Base-by-base conservation (phyloP, 352 stramenopile species). In the Globisporangium nodosum region DNA sequence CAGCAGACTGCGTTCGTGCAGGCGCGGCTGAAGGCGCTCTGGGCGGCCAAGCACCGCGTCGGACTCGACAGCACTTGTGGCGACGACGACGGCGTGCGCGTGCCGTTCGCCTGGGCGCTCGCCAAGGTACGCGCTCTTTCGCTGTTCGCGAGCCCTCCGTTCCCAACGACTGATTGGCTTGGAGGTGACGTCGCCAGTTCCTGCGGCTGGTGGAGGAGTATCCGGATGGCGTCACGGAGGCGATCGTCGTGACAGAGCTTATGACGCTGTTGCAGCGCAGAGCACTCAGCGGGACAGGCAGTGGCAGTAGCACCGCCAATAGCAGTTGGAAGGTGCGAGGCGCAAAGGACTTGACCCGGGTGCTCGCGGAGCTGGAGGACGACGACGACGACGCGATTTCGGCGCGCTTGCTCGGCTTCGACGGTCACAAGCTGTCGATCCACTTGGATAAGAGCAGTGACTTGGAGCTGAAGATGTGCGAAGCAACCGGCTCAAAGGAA, bases 181-280 rank as follows among this genome's bases (percentile, higher is more conserved):
- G 24, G 24, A 27, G 24, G 24, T 27, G 24, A 27, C 24, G 24
- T 27, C 24, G 24, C 24, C 24, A 86, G 62, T 56, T 85, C 3
- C 51, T 92, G 51, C 69, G 66, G 0, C 52, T 92, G 12, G 56
- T 87, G 16, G 74, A 82, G 52, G 76, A 78, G 54, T 90, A 90
- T 58, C 82, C 82, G 1, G 77, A 86, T 60, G 82, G 82, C 18
- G 52, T 92, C 5, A 90, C 82, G 0, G 72, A 87, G 45, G 76
- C 76, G 1, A 63, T 90, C 12, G 62, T 87, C 20, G 42, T 88
- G 20, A 89, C 78, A 4, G 82, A 92, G 57, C 48, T 92, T 40
- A 67, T 75, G 50, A 63, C 67, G 52, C 62, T 72, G 37, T 53
- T 89, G 0, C 51, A 83, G 33, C 66, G 74, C 35, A 72, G 65